Conservation (phyloP, 495 filamentous ascomycete genomes). For the Neurospora sp. region DNA sequence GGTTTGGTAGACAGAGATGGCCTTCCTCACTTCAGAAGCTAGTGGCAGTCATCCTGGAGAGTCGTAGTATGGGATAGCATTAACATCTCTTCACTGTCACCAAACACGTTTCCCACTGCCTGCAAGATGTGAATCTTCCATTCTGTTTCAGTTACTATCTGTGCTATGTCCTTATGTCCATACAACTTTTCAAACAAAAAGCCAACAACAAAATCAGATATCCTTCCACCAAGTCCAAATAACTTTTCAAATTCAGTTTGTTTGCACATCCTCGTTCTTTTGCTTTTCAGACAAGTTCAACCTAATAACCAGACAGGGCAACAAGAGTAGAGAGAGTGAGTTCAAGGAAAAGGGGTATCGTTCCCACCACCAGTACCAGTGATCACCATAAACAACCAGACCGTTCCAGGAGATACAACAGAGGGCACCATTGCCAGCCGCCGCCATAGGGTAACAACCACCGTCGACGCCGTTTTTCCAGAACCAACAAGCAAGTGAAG, state of each 20-base stretch:
- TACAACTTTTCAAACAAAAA: neutral
- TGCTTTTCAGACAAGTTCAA: neutral
- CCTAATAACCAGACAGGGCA: neutral
- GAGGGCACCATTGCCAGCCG: neutral
- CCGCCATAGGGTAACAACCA: neutral
- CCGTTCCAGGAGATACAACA: neutral
- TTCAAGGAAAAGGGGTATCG: neutral
- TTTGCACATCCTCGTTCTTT: neutral
- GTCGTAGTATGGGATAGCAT: neutral
- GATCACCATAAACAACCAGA: neutral
- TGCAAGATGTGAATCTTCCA: neutral
- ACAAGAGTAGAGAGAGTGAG: neutral
- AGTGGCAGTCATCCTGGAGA: too few species aligned
- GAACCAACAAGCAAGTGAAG: slow-evolving; percentile 13
- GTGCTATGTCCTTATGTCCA: neutral
- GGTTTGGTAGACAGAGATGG: too few species aligned
- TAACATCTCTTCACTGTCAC: neutral
- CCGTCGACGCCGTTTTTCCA: neutral
- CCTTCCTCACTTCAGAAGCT: too few species aligned
- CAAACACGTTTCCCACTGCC: neutral
- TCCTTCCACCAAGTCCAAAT: neutral
- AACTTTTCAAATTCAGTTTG: neutral
- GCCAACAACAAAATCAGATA: neutral
- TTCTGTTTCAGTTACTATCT: neutral
- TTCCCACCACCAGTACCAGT: neutral